phyloP scores from a whole-genome alignment of 2,329 filamentous ascomycete species.

The Xylaria sp. region DNA sequence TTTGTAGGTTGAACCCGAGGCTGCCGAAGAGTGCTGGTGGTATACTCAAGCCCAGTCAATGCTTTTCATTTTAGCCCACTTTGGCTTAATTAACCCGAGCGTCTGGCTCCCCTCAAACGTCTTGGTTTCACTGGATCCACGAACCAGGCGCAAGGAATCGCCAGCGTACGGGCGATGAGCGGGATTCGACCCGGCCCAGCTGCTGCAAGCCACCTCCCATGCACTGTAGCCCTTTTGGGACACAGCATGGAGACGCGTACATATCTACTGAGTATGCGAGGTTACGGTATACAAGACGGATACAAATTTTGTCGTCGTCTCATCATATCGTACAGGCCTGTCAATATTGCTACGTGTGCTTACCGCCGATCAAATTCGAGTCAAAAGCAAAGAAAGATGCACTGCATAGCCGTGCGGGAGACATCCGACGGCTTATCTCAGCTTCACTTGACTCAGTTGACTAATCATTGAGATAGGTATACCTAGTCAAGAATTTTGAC shows the following conservation, averaged over 20 bases:
- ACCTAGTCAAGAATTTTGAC: background rate
- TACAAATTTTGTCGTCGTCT: slow-evolving; percentile 15
- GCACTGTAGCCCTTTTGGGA: slow-evolving; percentile 28
- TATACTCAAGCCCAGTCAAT: slow-evolving; percentile 14
- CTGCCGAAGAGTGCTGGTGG: slow-evolving; percentile 15
- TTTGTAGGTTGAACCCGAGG: slow-evolving; percentile 19
- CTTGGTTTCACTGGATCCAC: slow-evolving; percentile 37
- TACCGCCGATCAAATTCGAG: slow-evolving; percentile 5
- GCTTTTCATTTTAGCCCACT: slow-evolving; percentile 10
- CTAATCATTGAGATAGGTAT: background rate
- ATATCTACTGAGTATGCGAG: background rate
- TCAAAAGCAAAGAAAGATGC: slow-evolving; percentile 2
- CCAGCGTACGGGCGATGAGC: slow-evolving; percentile 34
- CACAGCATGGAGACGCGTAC: slow-evolving; percentile 17
- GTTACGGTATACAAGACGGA: slow-evolving; percentile 6
- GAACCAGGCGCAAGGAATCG: slow-evolving; percentile 39
- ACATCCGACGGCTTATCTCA: slow-evolving; percentile 7
- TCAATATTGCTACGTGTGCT: slow-evolving; percentile 20
- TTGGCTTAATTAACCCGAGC: slow-evolving; percentile 35
- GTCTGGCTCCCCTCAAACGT: slow-evolving; percentile 32
- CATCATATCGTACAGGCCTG: slow-evolving; percentile 5
- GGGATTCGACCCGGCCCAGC: slow-evolving; percentile 32
- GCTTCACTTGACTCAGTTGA: background rate
- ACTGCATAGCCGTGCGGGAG: background rate
- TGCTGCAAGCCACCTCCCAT: slow-evolving; percentile 40